Base-by-base conservation (phyloP, 495 filamentous ascomycete species). In the Cercophora scortea region DNA sequence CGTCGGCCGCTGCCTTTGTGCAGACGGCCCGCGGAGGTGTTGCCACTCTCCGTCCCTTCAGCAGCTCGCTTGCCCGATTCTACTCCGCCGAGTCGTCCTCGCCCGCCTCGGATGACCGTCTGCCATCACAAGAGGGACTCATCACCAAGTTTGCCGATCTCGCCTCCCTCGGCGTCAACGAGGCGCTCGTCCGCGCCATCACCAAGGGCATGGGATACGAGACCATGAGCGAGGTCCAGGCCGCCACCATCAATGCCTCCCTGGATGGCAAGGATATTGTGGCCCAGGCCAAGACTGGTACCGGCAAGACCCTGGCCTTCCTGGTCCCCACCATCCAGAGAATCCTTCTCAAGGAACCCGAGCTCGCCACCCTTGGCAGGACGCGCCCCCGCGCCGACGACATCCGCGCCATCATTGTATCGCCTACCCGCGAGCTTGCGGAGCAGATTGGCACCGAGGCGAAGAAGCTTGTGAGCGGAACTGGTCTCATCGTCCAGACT, bases 211-310 rank as follows among this genome's bases (percentile, higher is more conserved):
- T 96, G 87, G 69, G 75, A 3, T 79, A 95, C 58, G 77, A 86
- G 18, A 85, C 77, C 39, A 96, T 98, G 92, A 97, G 93, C 4
- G 81, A 90, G 8, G 91, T 98, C n/a, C 93, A 98, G 61, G 75
- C 79, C 34, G 66, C 82, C 66, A 95, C 94, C 3, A 88, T 98
- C 60, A 80, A 82, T 43, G 72, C 88, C 45, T 87, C 80, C 49
- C 70, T 98, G 41, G 75, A 80, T 52, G 94, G 93, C 15, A 71
- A 66, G 34, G 94, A 98, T 71, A 94, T 93, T 55, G 77, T 98
- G 63, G 89, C 87, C 32, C 89, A 93, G 72, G 89, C 89, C 45
- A 88, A 85, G 64, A 94, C 89, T 43, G 89, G 89, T 68, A 94
- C 89, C 4, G 89, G 89, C 52, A 94, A 94, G 67, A 94, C 89